Conservation (phyloP, 2,329 filamentous ascomycete species). For the Samsoniella hepiali region DNA sequence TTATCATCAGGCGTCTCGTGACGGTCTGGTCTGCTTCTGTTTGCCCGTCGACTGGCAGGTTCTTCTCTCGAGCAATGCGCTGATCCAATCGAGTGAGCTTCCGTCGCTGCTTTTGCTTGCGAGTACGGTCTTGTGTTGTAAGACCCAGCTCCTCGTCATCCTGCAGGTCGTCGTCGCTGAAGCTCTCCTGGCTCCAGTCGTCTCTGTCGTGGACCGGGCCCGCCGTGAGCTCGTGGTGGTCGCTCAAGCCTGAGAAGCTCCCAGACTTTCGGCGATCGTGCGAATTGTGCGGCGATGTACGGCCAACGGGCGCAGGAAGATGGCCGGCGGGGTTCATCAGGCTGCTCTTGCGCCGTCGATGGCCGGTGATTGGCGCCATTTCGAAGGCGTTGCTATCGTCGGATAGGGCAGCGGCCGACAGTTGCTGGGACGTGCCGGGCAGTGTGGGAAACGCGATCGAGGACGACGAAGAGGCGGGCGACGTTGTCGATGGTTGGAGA, state of each 20-base stretch:
- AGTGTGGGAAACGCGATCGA: constrained; percentile 13
- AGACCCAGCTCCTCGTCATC: constrained; percentile 90
- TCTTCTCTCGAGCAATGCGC: constrained; percentile 59
- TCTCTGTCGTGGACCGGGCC: constrained; percentile 26
- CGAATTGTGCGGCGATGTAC: constrained; percentile 25
- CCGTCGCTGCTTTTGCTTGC: constrained; percentile 63
- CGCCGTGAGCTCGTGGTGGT: constrained; percentile 35
- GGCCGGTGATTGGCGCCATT: constrained; percentile 54
- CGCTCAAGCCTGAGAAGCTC: constrained; percentile 26
- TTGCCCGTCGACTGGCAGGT: constrained; percentile 67
- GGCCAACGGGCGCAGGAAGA: constrained; percentile 27
- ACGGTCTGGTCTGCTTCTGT: constrained; percentile 74
- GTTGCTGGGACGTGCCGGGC: constrained; percentile 7
- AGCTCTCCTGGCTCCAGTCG: constrained; percentile 48
- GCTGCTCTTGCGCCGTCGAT: constrained; percentile 55
- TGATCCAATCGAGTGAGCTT: constrained; percentile 68
- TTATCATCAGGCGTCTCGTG: constrained; percentile 65
- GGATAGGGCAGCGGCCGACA: neutral
- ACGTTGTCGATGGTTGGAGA: neutral
- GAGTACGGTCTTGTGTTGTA: constrained; percentile 67
- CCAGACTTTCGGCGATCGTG: constrained; percentile 20
- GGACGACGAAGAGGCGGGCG: constrained; percentile 4
- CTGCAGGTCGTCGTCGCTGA: constrained; percentile 69
- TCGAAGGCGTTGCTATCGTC: constrained; percentile 41
- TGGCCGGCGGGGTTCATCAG: constrained; percentile 41